These are phyloP conservation scores for Fusarium keratoplasticum DNA, from an alignment of 2,329 filamentous ascomycete genomes.

Conservation along the genomic window DNA sequence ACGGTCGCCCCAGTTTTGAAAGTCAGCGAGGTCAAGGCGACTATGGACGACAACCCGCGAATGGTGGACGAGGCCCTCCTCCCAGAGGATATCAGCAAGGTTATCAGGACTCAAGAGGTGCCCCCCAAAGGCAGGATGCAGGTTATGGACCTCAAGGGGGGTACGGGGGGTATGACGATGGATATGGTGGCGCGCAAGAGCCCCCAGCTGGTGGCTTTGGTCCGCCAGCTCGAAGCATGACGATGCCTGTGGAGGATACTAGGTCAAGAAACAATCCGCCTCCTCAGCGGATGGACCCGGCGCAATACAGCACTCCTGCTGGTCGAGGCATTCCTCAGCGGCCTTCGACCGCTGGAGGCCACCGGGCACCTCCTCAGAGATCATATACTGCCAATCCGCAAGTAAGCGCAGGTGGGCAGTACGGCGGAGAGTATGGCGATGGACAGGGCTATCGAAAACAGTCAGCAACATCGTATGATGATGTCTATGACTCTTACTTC, in stretches of 20 bases:
- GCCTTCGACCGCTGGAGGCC: conserved; percentile 66
- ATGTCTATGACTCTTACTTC: conserved; percentile 68
- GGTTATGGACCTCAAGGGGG: conserved; percentile 36
- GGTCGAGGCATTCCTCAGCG: conserved; percentile 62
- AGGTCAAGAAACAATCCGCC: conserved; percentile 53
- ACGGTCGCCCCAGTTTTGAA: conserved; percentile 42
- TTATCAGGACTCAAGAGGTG: conserved; percentile 44
- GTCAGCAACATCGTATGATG: conserved; percentile 56
- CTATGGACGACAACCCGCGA: conserved; percentile 42
- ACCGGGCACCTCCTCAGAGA: conserved; percentile 65
- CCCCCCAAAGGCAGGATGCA: conserved; percentile 44
- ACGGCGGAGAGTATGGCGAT: conserved; percentile 47
- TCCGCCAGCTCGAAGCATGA: conserved; percentile 69
- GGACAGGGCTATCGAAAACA: conserved; percentile 46
- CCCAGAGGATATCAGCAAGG: conserved; percentile 51
- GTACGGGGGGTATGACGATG: conserved; percentile 45
- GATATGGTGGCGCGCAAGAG: conserved; percentile 44
- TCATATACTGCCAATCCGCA: conserved; percentile 59
- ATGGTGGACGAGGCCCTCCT: conserved; percentile 42
- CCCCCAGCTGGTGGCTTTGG: conserved; percentile 58
- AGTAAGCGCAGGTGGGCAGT: conserved; percentile 51
- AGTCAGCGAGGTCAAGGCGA: conserved; percentile 42
- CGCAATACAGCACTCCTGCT: conserved; percentile 58
- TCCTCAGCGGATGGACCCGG: conserved; percentile 56
- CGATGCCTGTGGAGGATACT: conserved; percentile 66